Conservation (phyloP, 306 rosid species). For the Dicorynia guianensis region DNA sequence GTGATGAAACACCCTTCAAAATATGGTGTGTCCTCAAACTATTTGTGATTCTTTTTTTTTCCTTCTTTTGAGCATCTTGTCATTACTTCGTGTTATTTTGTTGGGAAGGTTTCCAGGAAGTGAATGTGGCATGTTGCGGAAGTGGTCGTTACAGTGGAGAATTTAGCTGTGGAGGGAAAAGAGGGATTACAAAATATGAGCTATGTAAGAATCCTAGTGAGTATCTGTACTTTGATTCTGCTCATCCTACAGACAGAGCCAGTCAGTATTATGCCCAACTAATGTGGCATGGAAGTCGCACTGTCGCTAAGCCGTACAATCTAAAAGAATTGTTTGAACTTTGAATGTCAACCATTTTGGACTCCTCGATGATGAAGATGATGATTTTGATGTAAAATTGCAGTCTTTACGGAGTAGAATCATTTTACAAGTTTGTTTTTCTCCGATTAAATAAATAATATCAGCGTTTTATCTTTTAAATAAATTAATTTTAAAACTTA, state of each 20-base stretch:
- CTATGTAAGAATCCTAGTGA: constrained; percentile 50
- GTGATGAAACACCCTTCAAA: constrained; percentile 38
- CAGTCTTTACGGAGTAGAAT: too few relatives aligned
- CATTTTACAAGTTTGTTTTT: too few relatives aligned
- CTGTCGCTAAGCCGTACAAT: constrained; percentile 39
- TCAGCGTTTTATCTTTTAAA: too few relatives aligned
- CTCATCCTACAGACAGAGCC: constrained; percentile 55
- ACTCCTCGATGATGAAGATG: background rate
- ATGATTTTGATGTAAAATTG: too few relatives aligned
- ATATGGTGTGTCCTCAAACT: constrained; percentile 38
- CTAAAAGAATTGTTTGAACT: constrained; percentile 46
- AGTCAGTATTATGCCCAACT: constrained; percentile 44
- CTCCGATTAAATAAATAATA: too few relatives aligned
- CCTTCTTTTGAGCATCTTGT: background rate
- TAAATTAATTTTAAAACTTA: too few relatives aligned
- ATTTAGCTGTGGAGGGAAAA: constrained; percentile 68
- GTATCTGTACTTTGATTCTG: constrained; percentile 56
- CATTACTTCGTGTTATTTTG: background rate
- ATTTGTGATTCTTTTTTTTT: background rate
- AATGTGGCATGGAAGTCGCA: constrained; percentile 45
- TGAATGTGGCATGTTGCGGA: constrained; percentile 65
- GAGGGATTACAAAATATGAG: constrained; percentile 44
- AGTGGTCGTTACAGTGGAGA: constrained; percentile 61
- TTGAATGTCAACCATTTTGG: background rate
- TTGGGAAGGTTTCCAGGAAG: constrained; percentile 56